Base-by-base conservation (phyloP, 2,329 filamentous ascomycete genomes). In the Camillea tinctor region DNA sequence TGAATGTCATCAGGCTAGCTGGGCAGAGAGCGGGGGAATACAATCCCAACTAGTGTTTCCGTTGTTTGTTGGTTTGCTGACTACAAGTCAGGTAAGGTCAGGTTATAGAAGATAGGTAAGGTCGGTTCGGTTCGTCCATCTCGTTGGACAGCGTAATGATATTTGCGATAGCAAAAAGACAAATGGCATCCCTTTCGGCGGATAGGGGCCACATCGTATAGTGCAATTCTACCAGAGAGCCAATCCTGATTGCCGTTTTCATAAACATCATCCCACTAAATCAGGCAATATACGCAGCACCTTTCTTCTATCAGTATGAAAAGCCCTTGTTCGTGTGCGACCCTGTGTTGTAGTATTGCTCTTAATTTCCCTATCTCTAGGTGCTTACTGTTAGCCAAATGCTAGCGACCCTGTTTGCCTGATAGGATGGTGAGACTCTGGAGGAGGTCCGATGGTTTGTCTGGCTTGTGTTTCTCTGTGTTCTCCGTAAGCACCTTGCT, bases 371-470 rank as follows among this genome's bases (percentile, higher is more conserved):
- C 36, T 44, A 20, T 19, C 52, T 24, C 19, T 11, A 26, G 52
- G 22, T 44, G 9, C 21, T 24, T 30, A 17, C 52, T n/a, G 2
- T 44, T 54, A 19, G 26, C 26, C 7, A 44, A 4, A 11, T 90
- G 87, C 70, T 90, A 81, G 68, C 87, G 89, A 30, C 13, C 57
- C 88, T 79, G 69, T 88, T 88, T 9, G 83, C 83, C 52, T 54
- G n/a, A n/a, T 9, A 30, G 26, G 3, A 7, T 11, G 36, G 26
- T 4, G 36, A 24, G 30, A 44, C 23, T 7, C 5, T 11, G 26
- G 44, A n/a, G 24, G 11, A 36, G 2, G 30, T 54, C 26, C 11
- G 26, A 44, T 9, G 20, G 8, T 19, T 54, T 19, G 6, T 22
- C 19, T 19, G 49, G 49, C n/a, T 50, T 22, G 49, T 21, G 19